A percentile compares a stretch with the other conserved stretches of the same genome.
phyloP scores from a whole-genome alignment of 495 filamentous ascomycete species.

The Xylaria acuta region DNA sequence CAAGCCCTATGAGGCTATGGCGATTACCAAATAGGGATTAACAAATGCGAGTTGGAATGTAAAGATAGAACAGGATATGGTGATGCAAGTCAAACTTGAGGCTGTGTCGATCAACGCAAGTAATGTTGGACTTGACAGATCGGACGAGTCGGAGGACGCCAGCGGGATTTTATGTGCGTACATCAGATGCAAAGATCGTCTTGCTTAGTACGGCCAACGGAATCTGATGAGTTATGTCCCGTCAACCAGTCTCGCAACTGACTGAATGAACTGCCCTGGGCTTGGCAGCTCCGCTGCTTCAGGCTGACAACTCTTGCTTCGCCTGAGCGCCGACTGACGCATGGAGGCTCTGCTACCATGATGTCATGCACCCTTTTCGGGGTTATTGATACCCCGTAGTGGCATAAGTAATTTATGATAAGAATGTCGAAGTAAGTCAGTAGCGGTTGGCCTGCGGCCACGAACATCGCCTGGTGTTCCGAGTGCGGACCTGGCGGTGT shows the following conservation, averaged over 20 bases:
- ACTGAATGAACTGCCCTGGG: neutral
- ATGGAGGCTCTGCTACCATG: neutral
- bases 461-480: neutral
- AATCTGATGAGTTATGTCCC: neutral
- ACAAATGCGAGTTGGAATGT: constrained; percentile 4
- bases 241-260: constrained; percentile 1
- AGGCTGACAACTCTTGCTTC: constrained; percentile 20
- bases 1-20: constrained; percentile 1
- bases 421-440: neutral
- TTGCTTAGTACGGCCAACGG: neutral
- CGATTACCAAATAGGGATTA: neutral
- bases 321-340: constrained; percentile 10
- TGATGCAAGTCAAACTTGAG: neutral
- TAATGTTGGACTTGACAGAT: constrained; percentile 22
- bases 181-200: constrained; percentile 1
- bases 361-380: neutral
- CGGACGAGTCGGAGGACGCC: constrained; percentile 16
- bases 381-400: neutral
- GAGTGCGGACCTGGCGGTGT: constrained; percentile 13
- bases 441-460: neutral
- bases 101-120: constrained; percentile 25
- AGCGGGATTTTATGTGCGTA: constrained; percentile 21
- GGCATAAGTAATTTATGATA: neutral
- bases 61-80: neutral
- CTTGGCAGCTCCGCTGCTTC: constrained; percentile 12